Evolutionary conservation across 805 yeast genomes (phyloP), one percentile per base, ranked within the genome.

Genomic region (Ogataea parapolymorpha): DNA sequence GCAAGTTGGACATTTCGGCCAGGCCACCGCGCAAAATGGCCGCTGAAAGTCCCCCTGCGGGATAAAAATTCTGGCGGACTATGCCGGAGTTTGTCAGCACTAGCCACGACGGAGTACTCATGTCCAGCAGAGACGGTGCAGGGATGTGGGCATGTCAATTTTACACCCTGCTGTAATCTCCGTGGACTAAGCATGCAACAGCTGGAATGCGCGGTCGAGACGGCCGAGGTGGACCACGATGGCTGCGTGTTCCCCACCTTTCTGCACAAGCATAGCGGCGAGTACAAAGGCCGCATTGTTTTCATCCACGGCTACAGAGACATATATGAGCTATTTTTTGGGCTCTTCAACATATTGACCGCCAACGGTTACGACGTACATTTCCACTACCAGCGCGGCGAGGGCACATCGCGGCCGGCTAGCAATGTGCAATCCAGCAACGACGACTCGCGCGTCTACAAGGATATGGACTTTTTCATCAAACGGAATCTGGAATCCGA

Each of bases 221-320:
- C 27, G 6, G 33, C 14, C 6, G 13, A 12, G 18, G 25, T 51
- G 4, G 40, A 45, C 2, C 42, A 48, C 23, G 54, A 50, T 27
- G 58, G 50, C 13, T 50, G 56, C 22, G 40, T 52, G 2, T 58
- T 55, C 30, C 40, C 44, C 10, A 53, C 60, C 4, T 56, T 52
- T 39, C 41, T 48, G 2, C 48, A 54, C 51, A n/a, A 27, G 12
- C 40, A 44, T 14, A 26, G 30, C 2, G 41, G 45, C 6, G 35
- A 23, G 4, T 54, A 51, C 44, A 76, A 71, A 48, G 89, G 84
- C 2, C 67, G 82, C 42, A 51, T 84, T 3, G 41, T 85, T 3
- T 70, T 74, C 42, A 76, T 84, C 3, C 95, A 85, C 60, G 95
- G 95, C 0, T 85, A 82, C 59, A 74, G 78, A 13, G 95, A 85